Base-by-base conservation (phyloP, 78 protist genomes). In the Planoprotostelium fungivorum region DNA sequence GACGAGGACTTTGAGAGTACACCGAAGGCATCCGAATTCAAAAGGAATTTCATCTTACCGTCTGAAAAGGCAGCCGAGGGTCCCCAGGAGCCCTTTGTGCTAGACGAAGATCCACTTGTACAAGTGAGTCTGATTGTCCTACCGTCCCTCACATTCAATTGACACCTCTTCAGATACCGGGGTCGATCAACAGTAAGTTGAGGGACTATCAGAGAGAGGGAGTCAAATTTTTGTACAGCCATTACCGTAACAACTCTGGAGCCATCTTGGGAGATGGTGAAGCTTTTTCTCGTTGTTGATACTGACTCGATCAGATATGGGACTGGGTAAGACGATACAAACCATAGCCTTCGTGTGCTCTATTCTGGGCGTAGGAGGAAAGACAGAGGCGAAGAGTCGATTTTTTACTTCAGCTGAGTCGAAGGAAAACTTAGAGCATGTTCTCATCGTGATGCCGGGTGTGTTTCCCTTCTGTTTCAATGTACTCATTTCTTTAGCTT, bases 301-400 rank as follows among this genome's bases (percentile, higher is more conserved):
- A 10, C 35, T 25, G 28, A 83, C 88, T 87, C 31, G 5, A 25
- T 25, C 16, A 86, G 97, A 98, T 85, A 98, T 98, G 99, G 99
- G 99, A 23, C 96, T 98, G 29, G 99, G 99, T 1, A 99, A 99
- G 95, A 98, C 99, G 28, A 93, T 98, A 38, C 98, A 98, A 93
- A 88, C 98, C 37, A 93, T 97, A 51, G 73, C 73, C 16, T 51
- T 51, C 16, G 73, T 51, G 31, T 25, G 31, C 5, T 5, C 73
- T 51, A 5, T 51, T 5, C 73, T 51, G 31, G 73, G 73, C 16
- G 73, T 16, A 25, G 73, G 73, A 25, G 73, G 73, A 5, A 51
- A 51, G 73, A n/a, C n/a, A n/a, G n/a, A n/a, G n/a, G n/a, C n/a
- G 73, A 16, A 5, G 73, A 51, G 16, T 51, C 73, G 5, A 51